Percentiles rank a stretch among this genome's conserved stretches.
Conservation (phyloP, 2,329 filamentous ascomycete species). For the Fusarium sp. region DNA sequence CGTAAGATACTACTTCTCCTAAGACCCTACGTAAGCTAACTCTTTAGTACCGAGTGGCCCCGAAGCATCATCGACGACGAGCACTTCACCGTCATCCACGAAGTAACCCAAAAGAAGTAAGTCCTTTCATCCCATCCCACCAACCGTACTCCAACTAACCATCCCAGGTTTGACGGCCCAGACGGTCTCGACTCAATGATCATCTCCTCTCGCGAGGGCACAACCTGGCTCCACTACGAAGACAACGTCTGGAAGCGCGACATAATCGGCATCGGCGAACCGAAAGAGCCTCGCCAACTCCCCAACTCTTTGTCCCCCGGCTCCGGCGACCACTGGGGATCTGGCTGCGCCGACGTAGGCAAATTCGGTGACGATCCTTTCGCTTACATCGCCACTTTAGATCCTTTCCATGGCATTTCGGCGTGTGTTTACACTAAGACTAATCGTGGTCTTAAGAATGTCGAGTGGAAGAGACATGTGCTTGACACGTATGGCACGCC, state of each 20-base stretch:
- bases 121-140: too few relatives aligned
- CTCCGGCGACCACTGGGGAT: slow-evolving; percentile 12
- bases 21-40: not conserved
- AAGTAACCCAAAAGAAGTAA: not conserved
- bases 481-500: slow-evolving; percentile 18
- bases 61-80: slow-evolving; percentile 3
- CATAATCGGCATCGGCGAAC: slow-evolving; percentile 9
- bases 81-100: slow-evolving; percentile 1
- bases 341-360: slow-evolving; percentile 4
- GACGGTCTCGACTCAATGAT: slow-evolving; percentile 10
- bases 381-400: slow-evolving; percentile 1
- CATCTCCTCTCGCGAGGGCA: slow-evolving; percentile 5
- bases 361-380: slow-evolving; percentile 13
- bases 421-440: not conserved
- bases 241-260: slow-evolving; percentile 13
- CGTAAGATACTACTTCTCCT: not conserved
- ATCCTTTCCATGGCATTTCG: not conserved
- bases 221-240: slow-evolving; percentile 10
- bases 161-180: not conserved
- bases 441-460: not conserved
- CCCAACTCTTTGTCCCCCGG: slow-evolving; percentile 1
- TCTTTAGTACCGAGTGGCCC: not conserved
- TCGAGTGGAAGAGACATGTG: slow-evolving; percentile 13
- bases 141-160: not conserved
- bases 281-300: not conserved